Evolutionary conservation across 2,329 filamentous ascomycete species (phyloP).

Genomic region (Aspergillus ustus): DNA sequence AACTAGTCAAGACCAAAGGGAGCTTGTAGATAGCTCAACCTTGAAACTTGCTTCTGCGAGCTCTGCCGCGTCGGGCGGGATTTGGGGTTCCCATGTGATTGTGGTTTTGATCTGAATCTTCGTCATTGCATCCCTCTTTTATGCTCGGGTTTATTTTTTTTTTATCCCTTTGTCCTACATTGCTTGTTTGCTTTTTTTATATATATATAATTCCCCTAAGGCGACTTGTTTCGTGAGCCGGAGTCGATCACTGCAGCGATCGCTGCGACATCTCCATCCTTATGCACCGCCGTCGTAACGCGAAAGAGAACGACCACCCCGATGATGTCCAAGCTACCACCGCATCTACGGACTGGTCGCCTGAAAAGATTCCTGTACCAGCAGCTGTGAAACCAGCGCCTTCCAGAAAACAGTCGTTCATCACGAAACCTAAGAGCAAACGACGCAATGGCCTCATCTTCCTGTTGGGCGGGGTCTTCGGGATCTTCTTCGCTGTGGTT

Average conservation of each 20-base stretch:
- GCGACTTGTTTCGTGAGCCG: neutral
- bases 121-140: neutral
- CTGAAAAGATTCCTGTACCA: constrained; percentile 1
- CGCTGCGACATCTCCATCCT: constrained; percentile 20
- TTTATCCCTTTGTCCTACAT: neutral
- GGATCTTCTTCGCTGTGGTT: constrained; percentile 84
- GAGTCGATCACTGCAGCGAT: constrained; percentile 6
- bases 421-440: constrained; percentile 60
- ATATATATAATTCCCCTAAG: neutral
- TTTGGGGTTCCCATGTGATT: neutral
- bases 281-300: constrained; percentile 49
- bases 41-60: constrained; percentile 11
- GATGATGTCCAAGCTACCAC: constrained; percentile 29
- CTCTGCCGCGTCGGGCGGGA: neutral
- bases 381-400: neutral
- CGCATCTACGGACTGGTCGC: constrained; percentile 22
- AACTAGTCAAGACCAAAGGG: neutral
- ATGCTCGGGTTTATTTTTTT: neutral
- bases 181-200: neutral
- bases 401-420: constrained; percentile 30
- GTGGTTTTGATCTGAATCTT: neutral
- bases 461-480: constrained; percentile 84
- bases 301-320: constrained; percentile 36
- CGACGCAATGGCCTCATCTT: constrained; percentile 83
- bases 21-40: constrained; percentile 5